Evolutionary conservation across 78 protist genomes (phyloP).

Genomic region (Creolimax fragrantissima): DNA sequence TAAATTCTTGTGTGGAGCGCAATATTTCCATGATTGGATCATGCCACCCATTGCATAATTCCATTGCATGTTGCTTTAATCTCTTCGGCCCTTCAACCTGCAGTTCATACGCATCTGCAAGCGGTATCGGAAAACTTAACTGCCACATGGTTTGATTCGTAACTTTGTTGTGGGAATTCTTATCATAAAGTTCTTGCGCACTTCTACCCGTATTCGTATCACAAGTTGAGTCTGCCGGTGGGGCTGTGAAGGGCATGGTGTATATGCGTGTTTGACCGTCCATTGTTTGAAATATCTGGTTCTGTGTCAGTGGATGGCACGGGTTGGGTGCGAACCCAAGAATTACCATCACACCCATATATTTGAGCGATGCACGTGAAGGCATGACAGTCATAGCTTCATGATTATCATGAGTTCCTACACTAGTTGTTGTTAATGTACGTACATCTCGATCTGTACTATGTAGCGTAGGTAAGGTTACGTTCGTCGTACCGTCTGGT

Average conservation of each 20-base stretch:
- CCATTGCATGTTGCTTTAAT: not conserved
- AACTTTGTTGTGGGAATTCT: not conserved
- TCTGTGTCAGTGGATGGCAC: not conserved
- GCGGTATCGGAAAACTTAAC: not conserved
- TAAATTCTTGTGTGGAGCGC: not conserved
- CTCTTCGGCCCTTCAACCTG: not conserved
- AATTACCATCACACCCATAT: conserved; percentile 1
- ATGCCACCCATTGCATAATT: not conserved
- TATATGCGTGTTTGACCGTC: not conserved
- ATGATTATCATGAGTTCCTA: not conserved
- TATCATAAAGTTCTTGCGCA: no score
- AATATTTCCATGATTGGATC: not conserved
- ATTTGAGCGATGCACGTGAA: not conserved
- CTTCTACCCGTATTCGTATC: not conserved
- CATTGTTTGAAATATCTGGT: not conserved
- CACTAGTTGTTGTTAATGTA: not conserved
- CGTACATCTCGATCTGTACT: not conserved
- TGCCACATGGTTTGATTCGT: not conserved
- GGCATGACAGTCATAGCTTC: not conserved
- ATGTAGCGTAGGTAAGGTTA: not conserved
- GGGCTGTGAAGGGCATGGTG: conserved; percentile 2
- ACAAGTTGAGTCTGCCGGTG: not conserved
- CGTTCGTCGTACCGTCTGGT: not conserved
- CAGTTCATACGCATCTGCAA: not conserved
- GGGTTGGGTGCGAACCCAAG: conserved; percentile 11